Evolutionary conservation across 257 asterid species (phyloP).

Genomic region (Salvia miltiorrhiza): DNA sequence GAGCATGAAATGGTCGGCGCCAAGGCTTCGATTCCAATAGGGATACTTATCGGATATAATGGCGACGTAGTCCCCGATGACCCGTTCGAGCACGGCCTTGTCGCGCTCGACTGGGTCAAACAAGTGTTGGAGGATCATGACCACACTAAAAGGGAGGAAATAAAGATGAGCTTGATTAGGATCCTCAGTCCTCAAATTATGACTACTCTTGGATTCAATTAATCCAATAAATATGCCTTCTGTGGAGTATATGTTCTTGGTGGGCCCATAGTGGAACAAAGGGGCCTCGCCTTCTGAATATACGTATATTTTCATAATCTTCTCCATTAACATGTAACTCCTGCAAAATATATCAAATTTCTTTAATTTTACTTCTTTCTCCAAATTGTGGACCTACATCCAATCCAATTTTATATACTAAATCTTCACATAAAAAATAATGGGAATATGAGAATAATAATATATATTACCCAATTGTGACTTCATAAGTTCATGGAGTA

Average conservation of each 20-base stretch:
- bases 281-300: conserved; percentile 74
- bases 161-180: conserved; percentile 61
- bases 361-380: too few relatives aligned
- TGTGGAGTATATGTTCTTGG: conserved; percentile 48
- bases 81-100: conserved; percentile 54
- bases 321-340: conserved; percentile 67
- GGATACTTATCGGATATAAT: conserved; percentile 46
- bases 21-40: conserved; percentile 62
- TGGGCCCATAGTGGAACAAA: conserved; percentile 56
- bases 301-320: conserved; percentile 45
- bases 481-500: too few relatives aligned
- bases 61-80: conserved; percentile 42
- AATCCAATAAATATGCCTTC: conserved; percentile 58
- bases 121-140: conserved; percentile 51
- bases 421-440: not conserved
- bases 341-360: conserved; percentile 26
- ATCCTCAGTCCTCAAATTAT: conserved; percentile 35
- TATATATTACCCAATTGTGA: not conserved
- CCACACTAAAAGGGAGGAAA: conserved; percentile 74
- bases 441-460: not conserved
- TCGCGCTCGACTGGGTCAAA: conserved; percentile 55
- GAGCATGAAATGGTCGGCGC: conserved; percentile 75
- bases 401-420: too few relatives aligned
- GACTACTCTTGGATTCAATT: conserved; percentile 30
- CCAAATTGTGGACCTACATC: too few relatives aligned